Evolutionary conservation across 2,329 filamentous ascomycete species (phyloP).

Genomic region (Alternaria rosae): DNA sequence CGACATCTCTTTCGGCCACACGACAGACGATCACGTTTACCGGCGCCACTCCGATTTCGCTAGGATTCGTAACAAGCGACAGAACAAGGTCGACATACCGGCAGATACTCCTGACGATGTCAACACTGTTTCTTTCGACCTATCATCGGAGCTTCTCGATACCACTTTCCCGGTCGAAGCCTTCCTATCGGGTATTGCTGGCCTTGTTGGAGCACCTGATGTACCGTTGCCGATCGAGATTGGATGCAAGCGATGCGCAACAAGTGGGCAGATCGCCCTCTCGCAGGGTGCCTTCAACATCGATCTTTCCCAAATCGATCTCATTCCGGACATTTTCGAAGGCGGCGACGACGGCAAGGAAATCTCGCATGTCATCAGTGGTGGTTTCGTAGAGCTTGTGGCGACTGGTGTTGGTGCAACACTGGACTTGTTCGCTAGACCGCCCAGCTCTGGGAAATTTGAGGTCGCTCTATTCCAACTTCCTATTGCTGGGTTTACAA

Average conservation of each 20-base stretch:
- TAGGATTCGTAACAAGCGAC: conserved; percentile 26
- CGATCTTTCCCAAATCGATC: conserved; percentile 32
- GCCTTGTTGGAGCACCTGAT: conserved; percentile 21
- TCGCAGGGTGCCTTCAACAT: conserved; percentile 42
- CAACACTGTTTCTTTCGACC: conserved; percentile 30
- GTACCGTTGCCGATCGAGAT: conserved; percentile 32
- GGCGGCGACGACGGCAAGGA: conserved; percentile 33
- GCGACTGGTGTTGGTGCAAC: conserved; percentile 41
- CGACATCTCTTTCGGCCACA: conserved; percentile 44
- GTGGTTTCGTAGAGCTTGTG: conserved; percentile 45
- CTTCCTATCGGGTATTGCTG: conserved; percentile 25
- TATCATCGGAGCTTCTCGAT: conserved; percentile 31
- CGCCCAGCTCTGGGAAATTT: conserved; percentile 30
- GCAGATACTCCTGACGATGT: conserved; percentile 27
- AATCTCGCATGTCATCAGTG: conserved; percentile 38
- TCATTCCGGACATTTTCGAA: conserved; percentile 34
- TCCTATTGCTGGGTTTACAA: conserved; percentile 42
- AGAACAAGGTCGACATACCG: conserved; percentile 29
- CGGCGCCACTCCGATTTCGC: conserved; percentile 39
- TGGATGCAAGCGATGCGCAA: conserved; percentile 49
- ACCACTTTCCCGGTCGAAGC: conserved; percentile 32
- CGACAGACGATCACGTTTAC: conserved; percentile 37
- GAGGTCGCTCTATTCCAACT: conserved; percentile 32
- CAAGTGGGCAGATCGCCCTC: conserved; percentile 41
- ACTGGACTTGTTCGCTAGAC: conserved; percentile 45